Base-by-base conservation (phyloP, 2,329 filamentous ascomycete genomes). In the Phialophora tarda region DNA sequence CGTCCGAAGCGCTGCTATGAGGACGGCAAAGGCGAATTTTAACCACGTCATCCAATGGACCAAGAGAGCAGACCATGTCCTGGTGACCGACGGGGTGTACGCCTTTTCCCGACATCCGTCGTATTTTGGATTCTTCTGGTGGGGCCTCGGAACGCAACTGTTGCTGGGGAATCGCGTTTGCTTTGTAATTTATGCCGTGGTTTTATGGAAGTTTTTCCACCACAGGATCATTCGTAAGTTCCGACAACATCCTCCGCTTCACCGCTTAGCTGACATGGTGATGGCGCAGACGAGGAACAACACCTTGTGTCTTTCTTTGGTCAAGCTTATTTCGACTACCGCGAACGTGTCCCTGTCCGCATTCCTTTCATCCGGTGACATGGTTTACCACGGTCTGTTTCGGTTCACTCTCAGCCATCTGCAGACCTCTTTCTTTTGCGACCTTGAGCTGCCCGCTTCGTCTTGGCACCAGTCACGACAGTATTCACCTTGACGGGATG, bases 91-190 rank as follows among this genome's bases (percentile, higher is more conserved):
- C 30, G 95, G 95, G 0, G 81, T 98, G 38, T 99, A 98, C 77
- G 81, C 82, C 7, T 77, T 85, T 53, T 81, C 96, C 60, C 83
- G 95, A 26, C 95, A 99, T 78, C 95, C 95, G 12, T 91, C 90
- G 66, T 99, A 99, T 79, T 97, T 98, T 81, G 95, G 94, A 3
- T 99, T 97, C 82, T 99, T 97, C 79, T 98, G 93, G 88, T 99
- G 94, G 94, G 92, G 91, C 0, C 75, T 98, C n/a, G 95, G 95
- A 4, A 97, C 93, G 12, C 95, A 99, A 82, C 75, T 98, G 51
- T 87, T 96, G 62, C 83, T 97, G 70, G 94, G 94, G 21, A 99
- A 99, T 78, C 79, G 85, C 8, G 71, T 96, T 1, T 96, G 92
- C 76, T 87, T 96, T 64, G 71, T 89, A 6, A 90, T 80, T 1